phyloP scores from a whole-genome alignment of 768 basidiomycete genomes.

The Tricholomella constricta region DNA sequence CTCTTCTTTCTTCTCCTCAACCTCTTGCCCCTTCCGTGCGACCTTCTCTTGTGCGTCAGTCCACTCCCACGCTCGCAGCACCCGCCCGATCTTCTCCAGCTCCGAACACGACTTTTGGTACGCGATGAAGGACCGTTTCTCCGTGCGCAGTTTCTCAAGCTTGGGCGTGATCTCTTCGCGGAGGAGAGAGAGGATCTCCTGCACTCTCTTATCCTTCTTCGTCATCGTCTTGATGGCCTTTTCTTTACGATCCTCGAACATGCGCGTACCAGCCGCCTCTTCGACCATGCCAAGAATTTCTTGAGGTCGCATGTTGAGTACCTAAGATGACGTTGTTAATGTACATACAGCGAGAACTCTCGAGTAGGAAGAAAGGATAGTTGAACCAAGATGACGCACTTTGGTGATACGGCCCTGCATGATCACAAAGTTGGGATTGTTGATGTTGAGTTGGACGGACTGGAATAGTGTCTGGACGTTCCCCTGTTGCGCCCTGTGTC shows the following conservation, averaged over 20 bases:
- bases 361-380: too few species aligned
- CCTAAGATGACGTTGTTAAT: conserved; percentile 40
- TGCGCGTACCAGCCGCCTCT: conserved; percentile 96
- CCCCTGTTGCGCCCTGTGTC: conserved; percentile 88
- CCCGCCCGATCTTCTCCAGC: conserved; percentile 80
- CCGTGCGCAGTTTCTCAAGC: conserved; percentile 82
- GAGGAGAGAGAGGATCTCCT: conserved; percentile 81
- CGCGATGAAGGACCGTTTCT: conserved; percentile 86
- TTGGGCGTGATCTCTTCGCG: conserved; percentile 94
- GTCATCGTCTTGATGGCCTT: conserved; percentile 95
- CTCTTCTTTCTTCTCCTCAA: conserved; percentile 51
- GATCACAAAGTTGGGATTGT: conserved; percentile 98
- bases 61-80: conserved; percentile 91
- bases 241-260: conserved; percentile 99
- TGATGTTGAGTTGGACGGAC: conserved; percentile 97
- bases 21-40: conserved; percentile 55
- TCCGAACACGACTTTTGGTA: conserved; percentile 90
- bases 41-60: conserved; percentile 56
- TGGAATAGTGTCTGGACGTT: conserved; percentile 91
- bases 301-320: conserved; percentile 96
- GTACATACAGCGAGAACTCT: too few species aligned
- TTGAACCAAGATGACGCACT: conserved; percentile 49
- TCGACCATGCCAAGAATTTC: conserved; percentile 99
- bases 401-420: conserved; percentile 99
- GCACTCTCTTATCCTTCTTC: conserved; percentile 95